phyloP scores from a whole-genome alignment of 2,329 filamentous ascomycete genomes.

The Exophiala bonariae region DNA sequence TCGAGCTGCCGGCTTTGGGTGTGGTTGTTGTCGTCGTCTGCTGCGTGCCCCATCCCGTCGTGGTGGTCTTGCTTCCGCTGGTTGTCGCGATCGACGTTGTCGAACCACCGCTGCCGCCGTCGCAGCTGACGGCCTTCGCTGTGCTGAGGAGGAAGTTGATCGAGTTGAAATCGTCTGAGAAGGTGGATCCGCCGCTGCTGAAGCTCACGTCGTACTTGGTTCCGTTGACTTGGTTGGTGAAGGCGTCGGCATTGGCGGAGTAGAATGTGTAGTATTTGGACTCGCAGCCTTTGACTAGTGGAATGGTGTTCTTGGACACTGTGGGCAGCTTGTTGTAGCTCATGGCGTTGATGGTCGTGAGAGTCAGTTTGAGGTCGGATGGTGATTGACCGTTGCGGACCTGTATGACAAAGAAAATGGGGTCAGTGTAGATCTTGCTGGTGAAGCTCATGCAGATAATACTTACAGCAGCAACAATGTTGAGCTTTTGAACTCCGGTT shows the following conservation, averaged over 20 bases:
- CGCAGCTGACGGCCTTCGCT: neutral
- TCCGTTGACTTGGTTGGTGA: conserved; percentile 10
- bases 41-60: too few relatives aligned
- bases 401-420: too few relatives aligned
- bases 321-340: conserved; percentile 19
- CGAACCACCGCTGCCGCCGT: neutral
- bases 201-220: conserved; percentile 20
- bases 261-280: conserved; percentile 21
- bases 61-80: too few relatives aligned
- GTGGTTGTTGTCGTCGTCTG: too few relatives aligned
- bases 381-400: conserved; percentile 6
- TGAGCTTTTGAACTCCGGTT: conserved; percentile 10
- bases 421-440: too few relatives aligned
- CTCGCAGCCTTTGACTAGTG: conserved; percentile 14
- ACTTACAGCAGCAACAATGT: conserved; percentile 10
- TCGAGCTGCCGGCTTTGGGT: neutral
- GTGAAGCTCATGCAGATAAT: too few relatives aligned
- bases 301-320: conserved; percentile 5
- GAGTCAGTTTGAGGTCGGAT: conserved; percentile 8
- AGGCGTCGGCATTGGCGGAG: conserved; percentile 8
- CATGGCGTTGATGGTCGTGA: conserved; percentile 17
- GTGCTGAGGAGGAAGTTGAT: conserved; percentile 1
- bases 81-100: neutral
- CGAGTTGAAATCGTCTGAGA: conserved; percentile 22
- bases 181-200: neutral